Base-by-base conservation (phyloP, 768 basidiomycete species). In the Phylloporus sp. region DNA sequence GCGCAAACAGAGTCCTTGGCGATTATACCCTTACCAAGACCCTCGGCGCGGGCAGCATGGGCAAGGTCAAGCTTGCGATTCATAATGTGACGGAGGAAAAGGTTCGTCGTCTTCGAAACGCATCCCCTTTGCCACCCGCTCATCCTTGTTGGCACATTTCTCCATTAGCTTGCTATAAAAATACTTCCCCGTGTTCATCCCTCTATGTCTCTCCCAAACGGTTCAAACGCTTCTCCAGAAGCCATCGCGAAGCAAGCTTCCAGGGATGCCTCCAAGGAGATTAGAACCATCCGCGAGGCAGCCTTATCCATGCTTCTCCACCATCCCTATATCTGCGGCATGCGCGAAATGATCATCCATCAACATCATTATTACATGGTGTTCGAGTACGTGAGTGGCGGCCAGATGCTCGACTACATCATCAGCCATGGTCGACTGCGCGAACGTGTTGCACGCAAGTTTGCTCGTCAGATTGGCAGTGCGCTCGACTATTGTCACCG, bases 361-460 rank as follows among this genome's bases (percentile, higher is more conserved):
- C 90, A 91, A 54, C 87, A 99, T 63, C 95, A 99, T 72, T 97
- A 98, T 74, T 99, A 98, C 77, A 97, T 99, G 93, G 91, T 97
- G 10, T 93, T 90, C 68, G 97, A 99, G 70, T 97, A 97, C 69
- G 91, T 98, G 71, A 95, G 94, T 60, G 97, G 97, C 28, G 97
- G 97, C 1, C 97, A 99, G 77, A 94, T 99, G 92, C 83, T 99
- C 59, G 97, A 99, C 79, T 99, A 95, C 70, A 98, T 99, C 74
- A 99, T 99, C 73, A 90, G 90, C 62, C 97, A 99, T 63, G 97
- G 97, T 16, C 80, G 97, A 29, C 80, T 98, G 52, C 80, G 97
- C 41, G 97, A 98, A 71, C 82, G 95, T 50, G 92, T 94, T 35
- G 97, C 97, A 20, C 78, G 97, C 60, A 98, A 97, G 76, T 99